Evolutionary conservation across 768 basidiomycete species (phyloP).

Genomic region (Mycena amicta): DNA sequence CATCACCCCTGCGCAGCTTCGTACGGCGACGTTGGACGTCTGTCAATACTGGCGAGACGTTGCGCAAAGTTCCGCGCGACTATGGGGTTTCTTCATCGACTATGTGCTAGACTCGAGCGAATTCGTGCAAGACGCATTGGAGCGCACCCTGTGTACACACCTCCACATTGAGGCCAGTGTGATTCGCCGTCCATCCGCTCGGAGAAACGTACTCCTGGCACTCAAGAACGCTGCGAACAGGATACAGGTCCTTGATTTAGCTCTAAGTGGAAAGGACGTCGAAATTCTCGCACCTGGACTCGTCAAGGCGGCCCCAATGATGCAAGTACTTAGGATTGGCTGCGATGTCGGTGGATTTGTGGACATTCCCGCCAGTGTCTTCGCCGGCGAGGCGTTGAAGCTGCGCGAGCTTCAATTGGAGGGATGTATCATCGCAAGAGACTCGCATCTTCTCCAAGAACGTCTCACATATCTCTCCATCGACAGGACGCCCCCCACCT

Average conservation of each 20-base stretch:
- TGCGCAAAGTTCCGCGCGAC: not conserved
- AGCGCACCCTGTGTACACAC: not conserved
- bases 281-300: not conserved
- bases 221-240: not conserved
- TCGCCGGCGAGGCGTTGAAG: not conserved
- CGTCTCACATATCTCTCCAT: slow-evolving; percentile 7
- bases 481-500: not conserved
- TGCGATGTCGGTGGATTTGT: not conserved
- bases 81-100: slow-evolving; percentile 13
- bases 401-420: slow-evolving; percentile 10
- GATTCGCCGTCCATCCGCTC: not conserved
- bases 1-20: not conserved
- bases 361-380: not conserved
- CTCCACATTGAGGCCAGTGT: slow-evolving; percentile 2
- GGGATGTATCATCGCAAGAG: not conserved
- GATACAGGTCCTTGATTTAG: slow-evolving; percentile 5
- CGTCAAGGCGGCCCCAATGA: not conserved
- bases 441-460: not conserved
- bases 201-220: not conserved
- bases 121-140: not conserved
- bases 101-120: not conserved
- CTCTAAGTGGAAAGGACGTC: not conserved
- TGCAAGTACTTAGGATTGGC: not conserved
- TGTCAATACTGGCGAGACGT: slow-evolving; percentile 10
- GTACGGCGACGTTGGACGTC: not conserved